phyloP scores from a whole-genome alignment of 176 grass and related monocot genomes.

The Cymbopogon citratus region DNA sequence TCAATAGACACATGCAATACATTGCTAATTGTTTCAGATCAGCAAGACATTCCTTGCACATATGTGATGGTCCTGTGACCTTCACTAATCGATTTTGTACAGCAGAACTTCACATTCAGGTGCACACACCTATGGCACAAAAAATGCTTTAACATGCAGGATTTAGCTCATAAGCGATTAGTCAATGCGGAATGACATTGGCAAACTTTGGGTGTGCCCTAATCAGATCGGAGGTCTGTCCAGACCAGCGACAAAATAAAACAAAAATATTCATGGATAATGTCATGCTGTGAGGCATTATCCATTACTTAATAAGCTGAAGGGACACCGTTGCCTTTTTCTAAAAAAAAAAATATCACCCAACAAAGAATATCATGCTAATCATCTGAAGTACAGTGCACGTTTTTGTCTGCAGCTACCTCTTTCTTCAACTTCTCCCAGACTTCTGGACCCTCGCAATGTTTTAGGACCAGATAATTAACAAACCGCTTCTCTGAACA shows the following conservation, averaged over 20 bases:
- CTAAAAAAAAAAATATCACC: background rate
- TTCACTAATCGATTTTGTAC: background rate
- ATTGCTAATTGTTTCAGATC: background rate
- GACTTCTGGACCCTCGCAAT: slow-evolving; percentile 30
- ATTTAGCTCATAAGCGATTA: background rate
- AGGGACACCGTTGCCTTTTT: background rate
- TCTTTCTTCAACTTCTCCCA: slow-evolving; percentile 51
- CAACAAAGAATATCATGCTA: background rate
- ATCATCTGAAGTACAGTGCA: slow-evolving; percentile 13
- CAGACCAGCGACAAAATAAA: background rate
- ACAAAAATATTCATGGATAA: background rate
- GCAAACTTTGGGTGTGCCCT: background rate
- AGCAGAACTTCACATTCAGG: background rate
- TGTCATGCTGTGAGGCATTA: too few relatives aligned
- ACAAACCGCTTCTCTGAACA: slow-evolving; percentile 46
- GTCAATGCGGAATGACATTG: background rate
- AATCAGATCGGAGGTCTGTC: background rate
- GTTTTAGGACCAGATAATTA: slow-evolving; percentile 16
- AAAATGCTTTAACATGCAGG: background rate
- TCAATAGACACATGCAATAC: background rate
- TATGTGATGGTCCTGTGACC: background rate
- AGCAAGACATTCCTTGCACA: background rate
- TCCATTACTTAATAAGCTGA: background rate
- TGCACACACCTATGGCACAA: background rate
- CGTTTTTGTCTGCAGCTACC: background rate